Base-by-base conservation (phyloP, 768 basidiomycete genomes). In the Termitomyces sp. region DNA sequence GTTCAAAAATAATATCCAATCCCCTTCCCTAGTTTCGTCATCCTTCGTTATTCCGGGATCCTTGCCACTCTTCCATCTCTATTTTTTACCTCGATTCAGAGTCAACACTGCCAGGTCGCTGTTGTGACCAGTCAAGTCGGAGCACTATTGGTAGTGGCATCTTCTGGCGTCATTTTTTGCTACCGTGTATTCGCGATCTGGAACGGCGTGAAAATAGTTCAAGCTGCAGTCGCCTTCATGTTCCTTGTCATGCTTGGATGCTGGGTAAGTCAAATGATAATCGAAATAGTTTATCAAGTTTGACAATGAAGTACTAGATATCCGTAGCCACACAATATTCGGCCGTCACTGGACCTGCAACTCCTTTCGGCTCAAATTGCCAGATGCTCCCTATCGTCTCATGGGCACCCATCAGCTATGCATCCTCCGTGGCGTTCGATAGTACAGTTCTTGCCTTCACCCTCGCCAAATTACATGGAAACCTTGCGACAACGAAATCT, bases 361-460 rank as follows among this genome's bases (percentile, higher is more conserved):
- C 65, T 3, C 64, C 68, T 12, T 68, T 70, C 32, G 69, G 68
- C 16, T 68, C 68, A 18, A 72, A 72, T 53, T 74, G 73, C 43
- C 63, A 66, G 44, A 67, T 72, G 57, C 54, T 56, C 13, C 64
- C 60, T 7, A 66, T 73, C 25, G 61, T 68, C 10, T 54, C 62
- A 16, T 72, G 72, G 70, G 66, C 70, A 9, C 69, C 70, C 0
- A 61, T 72, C 45, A 67, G 66, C 52, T 72, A 65, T 51, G 69
- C 64, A 12, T 67, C 64, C 3, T 66, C 69, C 23, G 66, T 70
- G 6, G 60, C 63, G 5, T 71, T 72, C 57, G 66, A 69, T 57
- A 59, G 64, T 9, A 42, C 65, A 1, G 58, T 70, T 31, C 58
- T 69, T 6, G 44, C 56, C 18, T 61, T 73, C 40, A 64, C 66